These are phyloP conservation scores for Auricularia cornea DNA, from an alignment of 768 basidiomycete species.

Conservation along the genomic window DNA sequence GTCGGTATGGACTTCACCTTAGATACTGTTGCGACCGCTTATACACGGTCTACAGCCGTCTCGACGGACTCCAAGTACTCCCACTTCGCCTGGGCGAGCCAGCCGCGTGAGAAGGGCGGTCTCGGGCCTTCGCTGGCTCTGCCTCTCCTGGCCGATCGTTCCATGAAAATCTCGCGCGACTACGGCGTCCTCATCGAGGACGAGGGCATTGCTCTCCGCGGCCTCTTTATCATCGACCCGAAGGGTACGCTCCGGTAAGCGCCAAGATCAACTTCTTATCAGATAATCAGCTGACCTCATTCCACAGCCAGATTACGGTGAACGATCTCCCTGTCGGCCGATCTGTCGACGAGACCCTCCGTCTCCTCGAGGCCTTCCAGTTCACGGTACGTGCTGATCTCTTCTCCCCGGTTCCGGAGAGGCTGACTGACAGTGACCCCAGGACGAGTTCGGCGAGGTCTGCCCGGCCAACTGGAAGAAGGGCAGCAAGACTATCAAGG, in stretches of 20 bases:
- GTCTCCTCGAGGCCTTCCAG: conserved; percentile 90
- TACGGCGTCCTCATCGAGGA: conserved; percentile 88
- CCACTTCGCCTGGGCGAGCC: conserved; percentile 81
- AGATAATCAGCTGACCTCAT: neutral
- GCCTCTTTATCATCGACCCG: conserved; percentile 80
- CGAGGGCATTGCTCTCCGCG: conserved; percentile 80
- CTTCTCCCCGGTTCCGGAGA: neutral
- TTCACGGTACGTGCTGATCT: conserved; percentile 49
- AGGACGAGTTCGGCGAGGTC: conserved; percentile 88
- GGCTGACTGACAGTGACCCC: conserved; percentile 1
- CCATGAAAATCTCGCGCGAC: conserved; percentile 70
- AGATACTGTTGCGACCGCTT: neutral
- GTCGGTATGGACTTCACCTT: conserved; percentile 44
- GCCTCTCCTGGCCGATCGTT: conserved; percentile 73
- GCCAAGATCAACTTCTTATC: neutral
- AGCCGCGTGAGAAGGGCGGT: conserved; percentile 77
- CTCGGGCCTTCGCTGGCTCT: conserved; percentile 83
- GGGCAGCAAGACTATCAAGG: conserved; percentile 73
- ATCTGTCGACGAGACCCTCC: conserved; percentile 86
- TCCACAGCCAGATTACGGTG: conserved; percentile 65
- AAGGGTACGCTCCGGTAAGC: conserved; percentile 62
- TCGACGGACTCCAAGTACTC: conserved; percentile 84
- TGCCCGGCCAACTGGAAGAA: conserved; percentile 90
- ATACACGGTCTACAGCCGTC: neutral
- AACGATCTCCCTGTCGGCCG: conserved; percentile 95